Percentiles rank a stretch among this genome's conserved stretches.
These are phyloP conservation scores for Trichophyton benhamiae DNA, from an alignment of 2,329 filamentous ascomycete genomes.

Conservation along the genomic window DNA sequence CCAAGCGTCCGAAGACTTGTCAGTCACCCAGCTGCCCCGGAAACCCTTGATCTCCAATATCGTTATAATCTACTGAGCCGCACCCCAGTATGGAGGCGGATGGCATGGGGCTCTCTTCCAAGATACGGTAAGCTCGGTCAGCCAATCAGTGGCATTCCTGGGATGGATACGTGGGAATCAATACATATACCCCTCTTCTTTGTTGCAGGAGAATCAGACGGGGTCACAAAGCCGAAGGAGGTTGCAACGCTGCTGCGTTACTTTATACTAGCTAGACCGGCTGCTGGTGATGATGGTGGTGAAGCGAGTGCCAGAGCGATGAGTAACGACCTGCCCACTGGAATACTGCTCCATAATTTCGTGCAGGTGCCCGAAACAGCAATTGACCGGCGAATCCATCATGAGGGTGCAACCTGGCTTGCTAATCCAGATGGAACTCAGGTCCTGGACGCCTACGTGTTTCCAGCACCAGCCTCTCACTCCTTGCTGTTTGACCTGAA, in stretches of 20 bases:
- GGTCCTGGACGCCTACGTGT: constrained; percentile 54
- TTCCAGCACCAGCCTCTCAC: constrained; percentile 70
- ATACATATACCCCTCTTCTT: constrained; percentile 65
- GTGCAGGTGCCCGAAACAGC: neutral
- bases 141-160: constrained; percentile 53
- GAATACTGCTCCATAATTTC: neutral
- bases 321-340: neutral
- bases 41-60: constrained; percentile 33
- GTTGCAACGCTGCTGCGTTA: constrained; percentile 52
- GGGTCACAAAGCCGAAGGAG: constrained; percentile 59
- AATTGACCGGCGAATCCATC: neutral
- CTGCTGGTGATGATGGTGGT: neutral
- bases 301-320: neutral
- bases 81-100: constrained; percentile 70
- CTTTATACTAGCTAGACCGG: constrained; percentile 7
- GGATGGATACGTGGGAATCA: constrained; percentile 57
- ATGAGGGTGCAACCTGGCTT: neutral
- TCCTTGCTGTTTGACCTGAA: constrained; percentile 69
- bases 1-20: constrained; percentile 65
- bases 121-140: constrained; percentile 42
- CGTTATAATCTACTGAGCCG: constrained; percentile 63
- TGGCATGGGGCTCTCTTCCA: constrained; percentile 62
- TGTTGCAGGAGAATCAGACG: constrained; percentile 64
- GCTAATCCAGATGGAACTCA: neutral
- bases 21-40: constrained; percentile 28